Evolutionary conservation across 2,329 filamentous ascomycete genomes (phyloP).

Genomic region (Paecilomyces niveus): DNA sequence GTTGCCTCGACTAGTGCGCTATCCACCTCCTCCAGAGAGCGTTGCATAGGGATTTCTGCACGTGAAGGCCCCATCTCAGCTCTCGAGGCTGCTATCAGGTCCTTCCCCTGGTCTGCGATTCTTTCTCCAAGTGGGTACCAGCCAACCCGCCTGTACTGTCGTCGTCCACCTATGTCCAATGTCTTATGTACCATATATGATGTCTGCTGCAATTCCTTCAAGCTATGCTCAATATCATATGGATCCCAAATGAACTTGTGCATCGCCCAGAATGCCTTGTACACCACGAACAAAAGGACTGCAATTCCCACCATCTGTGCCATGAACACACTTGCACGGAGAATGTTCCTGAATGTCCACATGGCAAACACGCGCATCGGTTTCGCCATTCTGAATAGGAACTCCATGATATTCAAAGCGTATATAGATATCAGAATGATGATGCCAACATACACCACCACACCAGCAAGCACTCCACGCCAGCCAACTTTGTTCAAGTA

Average conservation of each 20-base stretch:
- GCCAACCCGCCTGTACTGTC: not conserved
- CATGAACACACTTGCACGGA: not conserved
- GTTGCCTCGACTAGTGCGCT: not conserved
- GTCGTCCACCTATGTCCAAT: not conserved
- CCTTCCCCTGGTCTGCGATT: not conserved
- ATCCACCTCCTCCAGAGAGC: not conserved
- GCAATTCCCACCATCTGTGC: not conserved
- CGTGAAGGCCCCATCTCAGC: not conserved
- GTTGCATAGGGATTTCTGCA: not conserved
- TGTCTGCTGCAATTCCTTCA: not conserved
- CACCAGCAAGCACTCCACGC: not conserved
- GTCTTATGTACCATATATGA: not conserved
- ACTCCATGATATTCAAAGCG: not conserved
- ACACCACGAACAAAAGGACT: not conserved
- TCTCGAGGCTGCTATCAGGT: not conserved
- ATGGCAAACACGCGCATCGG: not conserved
- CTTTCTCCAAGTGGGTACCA: not conserved
- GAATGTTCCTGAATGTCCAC: not conserved
- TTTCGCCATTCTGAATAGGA: not conserved
- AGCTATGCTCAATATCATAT: not conserved
- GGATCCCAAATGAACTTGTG: not conserved
- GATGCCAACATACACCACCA: not conserved
- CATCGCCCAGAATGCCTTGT: not conserved
- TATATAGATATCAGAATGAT: not conserved
- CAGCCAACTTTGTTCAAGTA: not conserved